Evolutionary conservation across 2,329 filamentous ascomycete genomes (phyloP), one percentile per base, ranked within the genome.

Genomic region (Phoma herbarum): DNA sequence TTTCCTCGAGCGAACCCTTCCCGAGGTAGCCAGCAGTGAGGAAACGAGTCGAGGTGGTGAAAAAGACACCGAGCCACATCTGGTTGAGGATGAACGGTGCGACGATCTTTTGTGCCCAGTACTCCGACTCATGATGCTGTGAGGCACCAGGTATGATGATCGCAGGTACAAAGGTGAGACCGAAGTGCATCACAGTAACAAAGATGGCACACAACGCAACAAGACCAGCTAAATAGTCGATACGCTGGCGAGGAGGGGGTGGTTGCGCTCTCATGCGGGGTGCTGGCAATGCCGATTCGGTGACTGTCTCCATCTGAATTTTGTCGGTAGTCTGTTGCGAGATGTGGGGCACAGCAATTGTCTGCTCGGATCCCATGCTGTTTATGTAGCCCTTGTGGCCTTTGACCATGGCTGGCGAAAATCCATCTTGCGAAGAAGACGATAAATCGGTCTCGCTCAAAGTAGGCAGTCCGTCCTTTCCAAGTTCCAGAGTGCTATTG

Each of bases 51-150:
- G 81, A 81, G 8, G 79, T 83, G 9, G 80, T 80, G 67, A 83
- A 79, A 70, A 83, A 83, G 23, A 80, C 78, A 20, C 81, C 81
- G 12, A 83, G 78, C 78, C 80, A 82, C 56, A 82, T 74, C 41
- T 78, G 78, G 29, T 82, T 81, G 33, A 82, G 74, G 11, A 82
- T 64, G 60, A 79, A 82, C 1, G 79, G 76, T 0, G 76, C 77
- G 20, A 82, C 66, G 11, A 79, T 78, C 59, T 77, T 78, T 29
- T 77, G 74, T 2, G 78, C 73, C 74, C 77, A 78, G 23, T 66
- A 67, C 55, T 82, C 80, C 7, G 75, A 78, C 4, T 64, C 49
- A 48, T 80, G 77, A 56, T 82, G 80, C 49, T 68, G 53, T 31
- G 64, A 71, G 16, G 68, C 74, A 11, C 68, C 73, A 0, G 74